These are phyloP conservation scores for Fusarium sterilihyphosum DNA, from an alignment of 2,329 filamentous ascomycete genomes.

Conservation along the genomic window DNA sequence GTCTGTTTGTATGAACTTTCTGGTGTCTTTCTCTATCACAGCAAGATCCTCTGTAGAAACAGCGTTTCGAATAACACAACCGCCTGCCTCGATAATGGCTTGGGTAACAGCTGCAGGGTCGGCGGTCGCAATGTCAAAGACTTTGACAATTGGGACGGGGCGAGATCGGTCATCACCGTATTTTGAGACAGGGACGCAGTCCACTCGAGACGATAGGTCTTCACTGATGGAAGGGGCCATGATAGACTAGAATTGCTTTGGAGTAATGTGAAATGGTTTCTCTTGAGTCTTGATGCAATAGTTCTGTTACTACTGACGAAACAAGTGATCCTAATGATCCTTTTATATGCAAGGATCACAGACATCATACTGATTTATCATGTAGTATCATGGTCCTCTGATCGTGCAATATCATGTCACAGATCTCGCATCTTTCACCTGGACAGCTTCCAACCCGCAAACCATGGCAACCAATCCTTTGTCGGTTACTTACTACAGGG, in stretches of 20 bases:
- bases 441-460: neutral
- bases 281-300: neutral
- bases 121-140: neutral
- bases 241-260: neutral
- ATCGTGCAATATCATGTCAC: neutral
- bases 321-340: accelerated
- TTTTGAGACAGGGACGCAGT: neutral
- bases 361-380: neutral
- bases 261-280: neutral
- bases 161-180: neutral
- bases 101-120: neutral
- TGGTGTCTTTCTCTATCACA: neutral
- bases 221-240: neutral
- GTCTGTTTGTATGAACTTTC: neutral
- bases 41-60: neutral
- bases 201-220: neutral
- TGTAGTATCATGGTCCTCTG: neutral
- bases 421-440: neutral
- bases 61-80: neutral
- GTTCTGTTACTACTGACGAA: accelerated
- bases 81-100: neutral
- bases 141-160: neutral
- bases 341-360: accelerated
- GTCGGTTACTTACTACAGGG: accelerated
- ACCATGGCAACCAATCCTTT: neutral